A percentile compares a stretch with the other conserved stretches of the same genome.
phyloP scores from a whole-genome alignment of 1,139 yeast genomes.

The Kodamaea sp. region DNA sequence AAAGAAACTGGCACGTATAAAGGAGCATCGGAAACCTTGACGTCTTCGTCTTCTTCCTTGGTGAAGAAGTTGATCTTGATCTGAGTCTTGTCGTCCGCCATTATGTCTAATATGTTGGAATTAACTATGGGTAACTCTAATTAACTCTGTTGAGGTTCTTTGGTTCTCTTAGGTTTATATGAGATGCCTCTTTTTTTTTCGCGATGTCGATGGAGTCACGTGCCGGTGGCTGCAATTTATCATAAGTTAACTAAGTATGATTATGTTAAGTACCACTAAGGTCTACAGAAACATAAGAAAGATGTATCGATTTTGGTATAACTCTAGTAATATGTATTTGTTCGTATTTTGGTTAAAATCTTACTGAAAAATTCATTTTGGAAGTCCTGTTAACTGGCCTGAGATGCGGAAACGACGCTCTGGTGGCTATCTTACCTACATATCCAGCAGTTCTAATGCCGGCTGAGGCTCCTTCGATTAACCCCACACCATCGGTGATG shows the following conservation, averaged over 20 bases:
- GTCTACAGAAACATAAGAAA: too few relatives aligned
- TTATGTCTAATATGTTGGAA: too few relatives aligned
- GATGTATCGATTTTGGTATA: too few relatives aligned
- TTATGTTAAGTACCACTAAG: too few relatives aligned
- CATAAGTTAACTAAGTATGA: too few relatives aligned
- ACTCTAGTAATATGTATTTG: too few relatives aligned
- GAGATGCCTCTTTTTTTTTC: too few relatives aligned
- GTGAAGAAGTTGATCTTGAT: slow-evolving; percentile 84
- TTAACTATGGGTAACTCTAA: too few relatives aligned
- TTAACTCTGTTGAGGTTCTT: too few relatives aligned
- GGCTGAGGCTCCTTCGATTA: slow-evolving; percentile 23
- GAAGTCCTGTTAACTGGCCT: slow-evolving; percentile 13
- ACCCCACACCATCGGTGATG: slow-evolving; percentile 15
- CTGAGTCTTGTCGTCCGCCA: slow-evolving; percentile 39
- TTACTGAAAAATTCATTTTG: slow-evolving; percentile 19
- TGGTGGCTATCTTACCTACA: slow-evolving; percentile 26
- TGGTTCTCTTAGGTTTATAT: too few relatives aligned
- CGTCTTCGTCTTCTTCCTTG: slow-evolving; percentile 72
- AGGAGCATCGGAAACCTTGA: slow-evolving; percentile 80
- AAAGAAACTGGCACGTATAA: slow-evolving; percentile 83
- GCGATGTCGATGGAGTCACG: slow-evolving; percentile 5
- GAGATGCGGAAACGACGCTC: slow-evolving; percentile 25
- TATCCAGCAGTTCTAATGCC: slow-evolving; percentile 27
- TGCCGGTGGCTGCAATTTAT: slow-evolving; percentile 2
- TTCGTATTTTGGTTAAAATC: slow-evolving; percentile 16